Conservation (phyloP, 768 basidiomycete species). For the Hygrophorus pudorinus region DNA sequence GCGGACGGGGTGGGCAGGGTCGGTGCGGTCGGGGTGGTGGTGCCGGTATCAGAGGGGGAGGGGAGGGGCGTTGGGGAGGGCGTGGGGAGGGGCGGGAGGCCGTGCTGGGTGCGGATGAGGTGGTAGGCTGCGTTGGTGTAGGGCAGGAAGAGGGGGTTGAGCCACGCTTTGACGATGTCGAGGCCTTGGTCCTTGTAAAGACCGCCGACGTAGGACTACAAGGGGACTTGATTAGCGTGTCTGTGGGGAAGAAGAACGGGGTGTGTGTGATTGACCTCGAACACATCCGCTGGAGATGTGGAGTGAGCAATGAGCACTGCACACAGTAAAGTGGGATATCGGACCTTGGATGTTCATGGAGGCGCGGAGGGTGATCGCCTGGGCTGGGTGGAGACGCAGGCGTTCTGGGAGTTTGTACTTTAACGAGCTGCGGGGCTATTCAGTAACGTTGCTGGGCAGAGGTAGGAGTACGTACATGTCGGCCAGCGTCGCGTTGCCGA, state of each 20-base stretch:
- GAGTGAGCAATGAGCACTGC: slow-evolving; percentile 1
- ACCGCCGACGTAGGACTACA: slow-evolving; percentile 72
- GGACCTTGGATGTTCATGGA: slow-evolving; percentile 67
- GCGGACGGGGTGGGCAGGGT: neutral
- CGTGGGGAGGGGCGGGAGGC: slow-evolving; percentile 35
- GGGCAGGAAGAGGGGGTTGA: slow-evolving; percentile 50
- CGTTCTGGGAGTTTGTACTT: slow-evolving; percentile 53
- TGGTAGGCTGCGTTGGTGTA: slow-evolving; percentile 55
- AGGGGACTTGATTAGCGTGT: neutral
- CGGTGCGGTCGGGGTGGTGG: no score
- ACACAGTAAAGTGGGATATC: slow-evolving; percentile 9
- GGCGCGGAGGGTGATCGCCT: slow-evolving; percentile 59
- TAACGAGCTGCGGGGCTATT: slow-evolving; percentile 37
- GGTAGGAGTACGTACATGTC: slow-evolving; percentile 38
- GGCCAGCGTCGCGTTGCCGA: slow-evolving; percentile 66
- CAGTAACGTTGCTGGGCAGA: neutral
- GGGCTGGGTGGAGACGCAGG: slow-evolving; percentile 60
- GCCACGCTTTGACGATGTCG: slow-evolving; percentile 45
- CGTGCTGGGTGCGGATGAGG: slow-evolving; percentile 56
- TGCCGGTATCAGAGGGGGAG: no score
- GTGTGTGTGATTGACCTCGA: slow-evolving; percentile 58
- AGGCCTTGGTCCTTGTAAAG: slow-evolving; percentile 65
- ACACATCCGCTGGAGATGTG: slow-evolving; percentile 51
- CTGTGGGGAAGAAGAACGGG: neutral
- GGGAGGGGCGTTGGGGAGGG: slow-evolving; percentile 9